Evolutionary conservation across 202 grass and related monocot genomes (phyloP).

Genomic region (Miscanthus sacchariflorus): DNA sequence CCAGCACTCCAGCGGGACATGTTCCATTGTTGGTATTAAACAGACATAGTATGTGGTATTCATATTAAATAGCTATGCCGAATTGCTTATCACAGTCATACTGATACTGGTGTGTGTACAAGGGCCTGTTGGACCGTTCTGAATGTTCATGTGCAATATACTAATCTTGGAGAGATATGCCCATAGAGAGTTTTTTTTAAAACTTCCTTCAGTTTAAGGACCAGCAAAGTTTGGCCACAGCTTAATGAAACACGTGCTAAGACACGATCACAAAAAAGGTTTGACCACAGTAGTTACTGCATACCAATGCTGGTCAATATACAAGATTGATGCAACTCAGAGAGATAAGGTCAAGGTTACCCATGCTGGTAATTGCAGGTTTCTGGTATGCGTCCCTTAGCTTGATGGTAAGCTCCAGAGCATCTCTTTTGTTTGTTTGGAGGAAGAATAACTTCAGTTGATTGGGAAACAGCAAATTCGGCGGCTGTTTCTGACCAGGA

Average conservation of each 20-base stretch:
- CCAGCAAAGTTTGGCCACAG: not conserved
- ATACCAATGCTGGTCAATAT: not conserved
- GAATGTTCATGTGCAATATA: not conserved
- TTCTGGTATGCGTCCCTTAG: not conserved
- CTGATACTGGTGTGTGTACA: not conserved
- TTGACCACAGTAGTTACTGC: not conserved
- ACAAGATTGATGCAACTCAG: not conserved
- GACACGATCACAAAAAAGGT: not conserved
- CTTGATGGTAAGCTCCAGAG: not conserved
- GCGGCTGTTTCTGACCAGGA: slow-evolving; percentile 36
- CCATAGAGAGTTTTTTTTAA: not conserved
- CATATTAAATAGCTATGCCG: not conserved
- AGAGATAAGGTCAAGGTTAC: not conserved
- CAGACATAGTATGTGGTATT: not conserved
- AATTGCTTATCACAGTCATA: not conserved
- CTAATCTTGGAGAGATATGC: not conserved
- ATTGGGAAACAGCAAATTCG: slow-evolving; percentile 28
- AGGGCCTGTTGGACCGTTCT: not conserved
- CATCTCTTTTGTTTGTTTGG: not conserved
- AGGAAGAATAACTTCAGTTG: slow-evolving; percentile 33
- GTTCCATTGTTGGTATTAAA: not conserved
- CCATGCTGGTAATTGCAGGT: not conserved
- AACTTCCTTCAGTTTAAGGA: not conserved
- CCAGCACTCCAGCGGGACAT: not conserved
- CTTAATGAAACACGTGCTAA: too few relatives aligned